These are phyloP conservation scores for Rhynchospora pubera DNA, from an alignment of 176 grass and related monocot species.

Conservation along the genomic window DNA sequence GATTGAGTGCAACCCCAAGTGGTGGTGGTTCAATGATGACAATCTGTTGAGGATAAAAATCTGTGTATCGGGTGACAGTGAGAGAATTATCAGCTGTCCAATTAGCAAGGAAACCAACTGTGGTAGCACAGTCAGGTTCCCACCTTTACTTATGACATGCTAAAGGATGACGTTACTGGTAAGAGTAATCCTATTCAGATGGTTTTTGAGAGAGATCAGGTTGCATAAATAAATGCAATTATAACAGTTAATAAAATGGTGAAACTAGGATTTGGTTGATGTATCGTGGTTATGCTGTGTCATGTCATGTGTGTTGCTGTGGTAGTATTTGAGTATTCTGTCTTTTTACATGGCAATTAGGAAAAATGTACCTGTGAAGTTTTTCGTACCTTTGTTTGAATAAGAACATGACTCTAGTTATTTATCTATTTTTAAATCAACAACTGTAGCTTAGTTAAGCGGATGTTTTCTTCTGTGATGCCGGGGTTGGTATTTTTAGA, in stretches of 20 bases:
- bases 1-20: constrained; percentile 14
- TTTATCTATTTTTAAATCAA: too few relatives aligned
- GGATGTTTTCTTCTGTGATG: neutral
- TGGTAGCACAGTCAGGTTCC: constrained; percentile 5
- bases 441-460: neutral
- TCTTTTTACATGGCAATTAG: neutral
- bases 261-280: neutral
- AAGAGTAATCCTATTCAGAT: constrained; percentile 16
- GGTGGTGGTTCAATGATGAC: neutral
- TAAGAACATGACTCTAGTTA: neutral
- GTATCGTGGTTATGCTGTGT: neutral
- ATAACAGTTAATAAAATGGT: too few relatives aligned
- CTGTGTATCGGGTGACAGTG: constrained; percentile 16
- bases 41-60: constrained; percentile 13
- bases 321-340: neutral
- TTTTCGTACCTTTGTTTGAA: neutral
- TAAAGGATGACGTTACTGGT: neutral
- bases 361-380: neutral
- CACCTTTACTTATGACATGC: neutral
- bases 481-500: neutral
- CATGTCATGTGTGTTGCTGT: neutral
- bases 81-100: constrained; percentile 21
- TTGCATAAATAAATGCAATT: neutral
- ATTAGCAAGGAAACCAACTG: constrained; percentile 10
- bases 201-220: constrained; percentile 13